A percentile compares a stretch with the other conserved stretches of the same genome.
These are phyloP conservation scores for Haematococcus sp. DNA, from an alignment of 139 green algal genomes.

Conservation along the genomic window DNA sequence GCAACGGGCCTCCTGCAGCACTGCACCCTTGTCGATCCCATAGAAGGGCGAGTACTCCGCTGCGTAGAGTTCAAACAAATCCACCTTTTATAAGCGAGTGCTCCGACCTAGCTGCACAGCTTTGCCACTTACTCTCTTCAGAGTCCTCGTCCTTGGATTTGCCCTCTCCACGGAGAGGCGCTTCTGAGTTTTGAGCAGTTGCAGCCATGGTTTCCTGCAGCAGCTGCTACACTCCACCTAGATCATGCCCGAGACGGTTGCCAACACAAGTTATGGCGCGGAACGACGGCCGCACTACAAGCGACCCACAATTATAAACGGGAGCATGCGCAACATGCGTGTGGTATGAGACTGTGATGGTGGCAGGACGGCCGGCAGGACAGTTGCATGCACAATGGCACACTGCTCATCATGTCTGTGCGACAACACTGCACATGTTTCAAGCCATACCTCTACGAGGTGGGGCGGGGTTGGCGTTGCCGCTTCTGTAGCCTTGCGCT, in stretches of 20 bases:
- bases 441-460: no score
- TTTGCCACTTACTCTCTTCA: slow-evolving; percentile 78
- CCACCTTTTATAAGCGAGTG: neutral
- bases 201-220: slow-evolving; percentile 43
- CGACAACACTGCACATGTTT: no score
- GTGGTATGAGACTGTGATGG: no score
- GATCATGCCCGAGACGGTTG: slow-evolving; percentile 8
- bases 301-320: no score
- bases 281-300: no score
- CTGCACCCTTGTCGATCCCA: slow-evolving; percentile 97
- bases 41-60: slow-evolving; percentile 98
- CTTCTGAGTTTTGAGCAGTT: slow-evolving; percentile 71
- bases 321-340: no score
- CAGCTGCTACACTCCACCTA: neutral
- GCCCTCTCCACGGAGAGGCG: slow-evolving; percentile 62
- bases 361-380: no score
- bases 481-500: no score
- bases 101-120: neutral
- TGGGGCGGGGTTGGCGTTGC: no score
- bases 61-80: slow-evolving; percentile 39
- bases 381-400: no score
- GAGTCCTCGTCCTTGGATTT: slow-evolving; percentile 83
- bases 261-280: neutral
- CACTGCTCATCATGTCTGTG: no score
- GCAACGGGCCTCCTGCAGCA: slow-evolving; percentile 91